A percentile compares a stretch with the other conserved stretches of the same genome.
Conservation (phyloP, 1,139 yeast genomes). For the Pneumocystis oryctolagi region DNA sequence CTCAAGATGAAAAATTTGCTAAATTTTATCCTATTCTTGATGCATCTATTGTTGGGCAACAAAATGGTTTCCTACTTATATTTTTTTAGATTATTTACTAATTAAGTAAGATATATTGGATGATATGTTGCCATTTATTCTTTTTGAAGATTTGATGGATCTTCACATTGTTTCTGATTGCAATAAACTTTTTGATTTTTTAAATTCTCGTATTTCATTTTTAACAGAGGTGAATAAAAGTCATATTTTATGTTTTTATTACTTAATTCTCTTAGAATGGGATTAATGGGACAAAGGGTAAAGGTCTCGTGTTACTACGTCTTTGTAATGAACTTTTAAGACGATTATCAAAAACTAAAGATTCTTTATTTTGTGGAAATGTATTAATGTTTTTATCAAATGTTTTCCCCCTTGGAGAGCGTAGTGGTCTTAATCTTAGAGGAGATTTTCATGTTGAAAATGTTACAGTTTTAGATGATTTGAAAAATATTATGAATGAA, state of each 20-base stretch:
- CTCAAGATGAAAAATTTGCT: background rate
- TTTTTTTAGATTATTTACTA: background rate
- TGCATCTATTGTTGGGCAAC: background rate
- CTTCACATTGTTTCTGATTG: constrained; percentile 26
- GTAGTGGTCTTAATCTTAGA: constrained; percentile 27
- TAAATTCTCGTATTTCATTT: constrained; percentile 21
- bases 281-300: constrained; percentile 23
- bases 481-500: background rate
- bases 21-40: background rate
- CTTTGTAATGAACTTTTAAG: constrained; percentile 26
- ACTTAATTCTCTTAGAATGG: constrained; percentile 9
- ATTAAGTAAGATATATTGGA: constrained; percentile 3
- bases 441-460: constrained; percentile 28
- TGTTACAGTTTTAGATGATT: constrained; percentile 22
- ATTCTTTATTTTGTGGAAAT: constrained; percentile 27
- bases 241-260: background rate
- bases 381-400: constrained; percentile 26
- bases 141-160: constrained; percentile 27
- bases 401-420: constrained; percentile 28
- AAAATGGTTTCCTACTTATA: background rate
- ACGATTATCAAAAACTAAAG: constrained; percentile 25
- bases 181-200: constrained; percentile 25
- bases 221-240: constrained; percentile 16
- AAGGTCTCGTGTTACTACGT: constrained; percentile 28
- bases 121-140: constrained; percentile 15